These are phyloP conservation scores for Cenococcum geophilum DNA, from an alignment of 495 filamentous ascomycete species.

Conservation along the genomic window DNA sequence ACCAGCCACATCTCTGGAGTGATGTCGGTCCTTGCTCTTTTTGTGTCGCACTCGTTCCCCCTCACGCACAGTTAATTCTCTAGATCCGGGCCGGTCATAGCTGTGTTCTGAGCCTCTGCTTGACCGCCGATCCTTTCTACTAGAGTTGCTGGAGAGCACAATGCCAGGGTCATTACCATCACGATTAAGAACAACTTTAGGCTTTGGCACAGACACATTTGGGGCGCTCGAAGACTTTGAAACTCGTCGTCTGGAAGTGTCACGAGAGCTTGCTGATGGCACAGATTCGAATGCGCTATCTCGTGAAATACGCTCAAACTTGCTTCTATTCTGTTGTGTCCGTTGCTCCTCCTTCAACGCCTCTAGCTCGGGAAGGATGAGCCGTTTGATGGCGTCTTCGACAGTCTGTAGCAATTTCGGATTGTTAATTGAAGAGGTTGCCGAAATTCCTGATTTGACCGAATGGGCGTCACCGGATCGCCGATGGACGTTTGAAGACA, in stretches of 20 bases:
- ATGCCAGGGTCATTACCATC: slow-evolving; percentile 55
- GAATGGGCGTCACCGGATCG: slow-evolving; percentile 71
- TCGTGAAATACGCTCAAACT: slow-evolving; percentile 48
- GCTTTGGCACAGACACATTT: slow-evolving; percentile 52
- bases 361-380: slow-evolving; percentile 88
- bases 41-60: slow-evolving; percentile 51
- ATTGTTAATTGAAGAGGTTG: slow-evolving; percentile 83
- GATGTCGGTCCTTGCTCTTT: slow-evolving; percentile 48
- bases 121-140: slow-evolving; percentile 44
- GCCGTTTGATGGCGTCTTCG: slow-evolving; percentile 86
- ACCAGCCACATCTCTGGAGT: slow-evolving; percentile 50
- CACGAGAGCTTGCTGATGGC: slow-evolving; percentile 59
- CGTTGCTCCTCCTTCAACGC: slow-evolving; percentile 86
- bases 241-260: slow-evolving; percentile 51
- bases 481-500: slow-evolving; percentile 68
- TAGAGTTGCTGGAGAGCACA: slow-evolving; percentile 51
- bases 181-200: slow-evolving; percentile 58
- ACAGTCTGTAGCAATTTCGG: slow-evolving; percentile 92
- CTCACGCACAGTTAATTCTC: slow-evolving; percentile 48
- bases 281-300: slow-evolving; percentile 45
- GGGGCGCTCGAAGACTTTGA: slow-evolving; percentile 67
- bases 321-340: slow-evolving; percentile 50
- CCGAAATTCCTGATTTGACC: slow-evolving; percentile 67
- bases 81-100: slow-evolving; percentile 39
- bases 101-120: slow-evolving; percentile 46